Percentiles rank a stretch among this genome's conserved stretches.
phyloP scores from a whole-genome alignment of 2,329 filamentous ascomycete genomes.

The Ploettnerulaceae sp. region DNA sequence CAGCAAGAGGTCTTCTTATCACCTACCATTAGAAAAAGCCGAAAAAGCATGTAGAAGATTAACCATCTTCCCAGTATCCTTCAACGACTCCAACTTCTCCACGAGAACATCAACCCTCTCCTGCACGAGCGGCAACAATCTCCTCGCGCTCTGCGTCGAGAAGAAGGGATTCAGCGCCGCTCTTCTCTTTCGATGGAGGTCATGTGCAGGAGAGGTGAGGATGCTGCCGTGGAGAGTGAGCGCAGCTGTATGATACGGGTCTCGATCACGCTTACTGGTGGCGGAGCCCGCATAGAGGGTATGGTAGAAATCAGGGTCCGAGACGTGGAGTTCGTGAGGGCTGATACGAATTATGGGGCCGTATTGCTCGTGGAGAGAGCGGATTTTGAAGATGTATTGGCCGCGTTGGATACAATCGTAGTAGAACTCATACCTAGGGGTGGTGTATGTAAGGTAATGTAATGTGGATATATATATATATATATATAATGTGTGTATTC shows the following conservation, averaged over 20 bases:
- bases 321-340: constrained; percentile 39
- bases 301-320: constrained; percentile 35
- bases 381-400: constrained; percentile 41
- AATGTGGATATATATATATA: too few species aligned
- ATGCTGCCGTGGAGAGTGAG: constrained; percentile 10
- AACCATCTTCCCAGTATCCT: constrained; percentile 5
- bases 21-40: constrained; percentile 19
- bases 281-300: constrained; percentile 36
- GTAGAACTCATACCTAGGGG: constrained; percentile 33
- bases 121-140: constrained; percentile 19
- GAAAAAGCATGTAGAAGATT: constrained; percentile 16
- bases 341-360: constrained; percentile 37
- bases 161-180: constrained; percentile 24
- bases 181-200: constrained; percentile 21
- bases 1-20: too few species aligned
- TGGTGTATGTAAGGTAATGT: not conserved
- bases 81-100: constrained; percentile 5
- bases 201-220: constrained; percentile 12
- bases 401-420: constrained; percentile 40
- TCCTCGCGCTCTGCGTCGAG: constrained; percentile 16
- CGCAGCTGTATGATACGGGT: constrained; percentile 14
- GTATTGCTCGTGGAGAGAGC: constrained; percentile 40
- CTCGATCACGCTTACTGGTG: constrained; percentile 13
- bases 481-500: too few species aligned
- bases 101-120: constrained; percentile 15